Evolutionary conservation across 805 yeast genomes (phyloP), one percentile per base, ranked within the genome.

Genomic region (Candida mattraensis): DNA sequence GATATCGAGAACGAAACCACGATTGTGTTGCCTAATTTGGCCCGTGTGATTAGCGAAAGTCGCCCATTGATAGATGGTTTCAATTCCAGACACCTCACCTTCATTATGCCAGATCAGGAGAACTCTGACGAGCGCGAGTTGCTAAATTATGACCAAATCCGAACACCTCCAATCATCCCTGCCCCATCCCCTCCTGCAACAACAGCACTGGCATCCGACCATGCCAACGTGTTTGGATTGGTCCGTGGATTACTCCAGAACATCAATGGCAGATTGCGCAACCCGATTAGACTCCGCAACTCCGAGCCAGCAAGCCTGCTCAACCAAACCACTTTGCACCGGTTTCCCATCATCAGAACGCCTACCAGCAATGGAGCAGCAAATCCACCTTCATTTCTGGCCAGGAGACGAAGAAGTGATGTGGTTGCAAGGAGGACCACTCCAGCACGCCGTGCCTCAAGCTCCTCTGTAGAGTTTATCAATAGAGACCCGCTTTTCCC

Each of bases 401-500:
- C 42, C 3, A 23, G 39, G 28, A 30, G 45, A 31, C 29, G 47
- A 24, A 27, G 39, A 12, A 31, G 30, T 6, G 20, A 26, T 12
- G 27, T 30, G 11, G 28, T 30, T 11, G 37, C 26, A 15, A 29
- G 38, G 12, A 24, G 22, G 17, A 18, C 25, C 10, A 10, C 37
- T 7, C 33, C 25, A 11, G 40, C 34, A 3, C 39, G 47, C 7
- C 35, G 40, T 11, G 25, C 25, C 17, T 15, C 28, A 14, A 34
- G 39, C 11, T 24, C 42, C 9, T 28, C 33, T 10, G 45, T 23
- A 2, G 51, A 45, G 26, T 33, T 45, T 18, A 33, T 42, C 14
- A 52, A 51, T 17, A 33, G 53, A 26, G 54, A 53, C 25, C 46
- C 55, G 7, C 32, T 59, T 24, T 73, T 74, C 45, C 70, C 78